phyloP scores from a whole-genome alignment of 495 filamentous ascomycete species.

The Polyplosphaeria fusca region DNA sequence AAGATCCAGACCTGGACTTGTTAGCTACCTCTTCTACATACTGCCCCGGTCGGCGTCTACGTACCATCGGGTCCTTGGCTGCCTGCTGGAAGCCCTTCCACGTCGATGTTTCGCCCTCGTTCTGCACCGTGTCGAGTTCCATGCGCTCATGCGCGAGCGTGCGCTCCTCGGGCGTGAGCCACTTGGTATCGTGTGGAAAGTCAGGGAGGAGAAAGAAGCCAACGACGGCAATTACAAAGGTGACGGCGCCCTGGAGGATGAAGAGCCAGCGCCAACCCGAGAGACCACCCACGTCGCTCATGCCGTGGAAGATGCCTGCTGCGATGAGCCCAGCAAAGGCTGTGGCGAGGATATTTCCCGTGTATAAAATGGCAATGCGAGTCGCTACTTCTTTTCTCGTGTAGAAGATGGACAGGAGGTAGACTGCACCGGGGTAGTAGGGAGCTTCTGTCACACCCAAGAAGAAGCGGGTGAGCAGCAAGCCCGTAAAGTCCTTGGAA shows the following conservation, averaged over 20 bases:
- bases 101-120: conserved; percentile 22
- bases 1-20: no score
- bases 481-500: conserved; percentile 48
- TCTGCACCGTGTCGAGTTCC: conserved; percentile 37
- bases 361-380: conserved; percentile 52
- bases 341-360: conserved; percentile 31
- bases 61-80: conserved; percentile 41
- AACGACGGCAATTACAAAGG: conserved; percentile 44
- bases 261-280: conserved; percentile 33
- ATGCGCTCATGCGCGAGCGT: conserved; percentile 27
- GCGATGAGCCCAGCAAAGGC: conserved; percentile 52
- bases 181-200: conserved; percentile 8
- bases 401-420: conserved; percentile 59
- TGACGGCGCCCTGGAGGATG: conserved; percentile 43
- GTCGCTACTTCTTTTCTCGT: conserved; percentile 55
- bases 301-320: conserved; percentile 40
- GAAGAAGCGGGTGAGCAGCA: conserved; percentile 52
- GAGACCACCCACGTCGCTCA: conserved; percentile 32
- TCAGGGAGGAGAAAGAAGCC: conserved; percentile 31
- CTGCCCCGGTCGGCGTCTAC: no score
- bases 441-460: conserved; percentile 39
- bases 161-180: conserved; percentile 21
- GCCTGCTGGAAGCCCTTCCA: conserved; percentile 44
- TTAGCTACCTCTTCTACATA: no score
- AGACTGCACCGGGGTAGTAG: conserved; percentile 47